These are phyloP conservation scores for Mucor racemosus DNA, from an alignment of 371 early-diverging fungal genomes.

Conservation along the genomic window DNA sequence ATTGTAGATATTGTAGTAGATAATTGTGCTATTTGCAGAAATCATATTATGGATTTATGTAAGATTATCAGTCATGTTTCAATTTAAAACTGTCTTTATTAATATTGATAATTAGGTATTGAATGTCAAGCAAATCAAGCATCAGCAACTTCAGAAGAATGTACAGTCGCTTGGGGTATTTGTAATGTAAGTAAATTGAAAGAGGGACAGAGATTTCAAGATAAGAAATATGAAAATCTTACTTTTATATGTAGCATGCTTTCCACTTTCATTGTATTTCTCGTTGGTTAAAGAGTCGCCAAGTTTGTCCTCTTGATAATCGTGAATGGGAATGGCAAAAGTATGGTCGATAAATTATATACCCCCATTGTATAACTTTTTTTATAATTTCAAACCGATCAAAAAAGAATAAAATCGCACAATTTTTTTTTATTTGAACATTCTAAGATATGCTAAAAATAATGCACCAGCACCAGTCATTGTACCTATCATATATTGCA, in stretches of 20 bases:
- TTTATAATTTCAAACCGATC: neutral
- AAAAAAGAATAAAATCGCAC: neutral
- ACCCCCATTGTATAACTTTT: neutral
- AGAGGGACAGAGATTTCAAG: neutral
- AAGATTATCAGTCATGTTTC: slow-evolving; percentile 28
- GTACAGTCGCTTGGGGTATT: slow-evolving; percentile 99
- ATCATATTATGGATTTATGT: slow-evolving; percentile 99
- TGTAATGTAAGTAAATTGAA: slow-evolving; percentile 82
- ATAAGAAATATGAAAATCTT: neutral
- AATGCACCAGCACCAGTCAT: slow-evolving; percentile 85
- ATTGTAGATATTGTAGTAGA: slow-evolving; percentile 97
- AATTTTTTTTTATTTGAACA: slow-evolving; percentile 42
- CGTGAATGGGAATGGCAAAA: slow-evolving; percentile 99
- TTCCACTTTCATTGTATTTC: slow-evolving; percentile 99
- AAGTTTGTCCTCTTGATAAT: slow-evolving; percentile 99
- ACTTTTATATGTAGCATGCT: slow-evolving; percentile 76
- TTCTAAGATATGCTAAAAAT: slow-evolving; percentile 70
- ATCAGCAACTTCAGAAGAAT: slow-evolving; percentile 92
- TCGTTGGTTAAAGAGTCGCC: slow-evolving; percentile 98
- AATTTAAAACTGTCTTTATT: neutral
- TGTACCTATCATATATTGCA: slow-evolving; percentile 86
- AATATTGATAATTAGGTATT: slow-evolving; percentile 65
- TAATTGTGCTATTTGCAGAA: slow-evolving; percentile 99
- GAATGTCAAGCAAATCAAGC: slow-evolving; percentile 98
- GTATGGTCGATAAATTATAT: slow-evolving; percentile 55